Evolutionary conservation across 2,329 filamentous ascomycete genomes (phyloP).

Genomic region (Huntiella savannae): DNA sequence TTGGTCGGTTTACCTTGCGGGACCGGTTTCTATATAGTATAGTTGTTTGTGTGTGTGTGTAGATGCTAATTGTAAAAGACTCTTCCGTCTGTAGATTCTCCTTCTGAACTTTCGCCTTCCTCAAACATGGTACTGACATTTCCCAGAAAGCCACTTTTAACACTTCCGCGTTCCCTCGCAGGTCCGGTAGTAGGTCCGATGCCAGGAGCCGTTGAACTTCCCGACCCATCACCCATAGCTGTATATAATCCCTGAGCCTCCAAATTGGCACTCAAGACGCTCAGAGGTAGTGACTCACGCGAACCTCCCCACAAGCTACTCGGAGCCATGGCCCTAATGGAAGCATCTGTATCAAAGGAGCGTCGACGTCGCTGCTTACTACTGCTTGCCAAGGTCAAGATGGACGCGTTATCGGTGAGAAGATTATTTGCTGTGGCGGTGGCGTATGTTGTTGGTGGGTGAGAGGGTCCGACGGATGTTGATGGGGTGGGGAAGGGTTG

Average conservation of each 20-base stretch:
- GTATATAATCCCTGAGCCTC: neutral
- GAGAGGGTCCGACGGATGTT: conserved; percentile 45
- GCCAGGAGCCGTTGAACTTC: too few relatives aligned
- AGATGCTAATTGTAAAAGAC: too few relatives aligned
- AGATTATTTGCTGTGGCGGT: conserved; percentile 68
- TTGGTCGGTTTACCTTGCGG: too few relatives aligned
- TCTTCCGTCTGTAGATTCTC: too few relatives aligned
- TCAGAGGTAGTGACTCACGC: conserved; percentile 60
- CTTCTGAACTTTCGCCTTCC: too few relatives aligned
- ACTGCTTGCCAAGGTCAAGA: conserved; percentile 66
- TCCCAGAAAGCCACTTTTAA: too few relatives aligned
- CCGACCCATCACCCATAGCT: too few relatives aligned
- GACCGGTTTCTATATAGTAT: too few relatives aligned
- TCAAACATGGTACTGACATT: too few relatives aligned
- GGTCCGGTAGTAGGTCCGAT: too few relatives aligned
- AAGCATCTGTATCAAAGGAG: conserved; percentile 72
- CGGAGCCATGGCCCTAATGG: conserved; percentile 65
- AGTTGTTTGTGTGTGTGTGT: too few relatives aligned
- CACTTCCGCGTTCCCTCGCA: too few relatives aligned
- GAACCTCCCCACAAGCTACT: conserved; percentile 68
- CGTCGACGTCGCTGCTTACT: conserved; percentile 59
- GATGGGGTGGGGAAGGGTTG: conserved; percentile 50
- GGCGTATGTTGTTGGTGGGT: conserved; percentile 49
- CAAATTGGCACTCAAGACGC: conserved; percentile 54
- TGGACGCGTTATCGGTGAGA: conserved; percentile 69